Base-by-base conservation (phyloP, 169 alveolate genomes). In the Fabrea salina region DNA sequence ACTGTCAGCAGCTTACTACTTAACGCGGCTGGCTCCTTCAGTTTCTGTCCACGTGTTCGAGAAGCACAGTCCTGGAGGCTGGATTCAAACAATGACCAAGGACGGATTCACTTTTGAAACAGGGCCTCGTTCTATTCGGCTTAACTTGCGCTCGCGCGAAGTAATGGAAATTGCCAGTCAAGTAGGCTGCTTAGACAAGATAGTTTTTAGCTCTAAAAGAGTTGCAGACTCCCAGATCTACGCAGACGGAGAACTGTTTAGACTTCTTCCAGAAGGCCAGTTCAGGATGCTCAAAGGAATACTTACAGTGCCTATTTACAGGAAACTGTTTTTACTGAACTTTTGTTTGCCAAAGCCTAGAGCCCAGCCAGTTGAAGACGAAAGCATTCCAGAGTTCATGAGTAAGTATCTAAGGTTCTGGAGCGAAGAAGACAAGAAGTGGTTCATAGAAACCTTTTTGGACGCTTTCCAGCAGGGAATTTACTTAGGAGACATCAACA, bases 1-100 rank as follows among this genome's bases (percentile, higher is more conserved):
- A 0, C 88, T 85, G 2, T 37, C 85, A 11, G 43, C 81, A 8
- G 84, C 83, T 41, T 81, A 75, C 72, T 80, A 79, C 71, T n/a
- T 51, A 11, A 16, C 25, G 13, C 0, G 1, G 3, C 44, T 25
- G 6, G 16, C 16, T 40, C 66, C 50, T 27, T 30, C 19, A 1
- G 1, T 53, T 8, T 8, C 11, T 16, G 37, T 72, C 1, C 8
- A n/a, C 1, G 8, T 72, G 11, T 50, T 22, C 30, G 80, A 32
- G 13, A 32, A 32, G 16, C 1, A 27, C 7, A 19, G 44, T 22
- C n/a, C 35, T 8, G 80, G 80, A 47, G 80, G 80, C 4, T 27
- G 47, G 70, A 72, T 72, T 16, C 47, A 72, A 51, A 72, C 80
- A 22, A 25, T 11, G 51, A 44, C 16, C 8, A 11, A 47, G 3